Percentiles rank a stretch among this genome's conserved stretches.
phyloP scores from a whole-genome alignment of 345 rosid species.

The Pistacia integerrima region DNA sequence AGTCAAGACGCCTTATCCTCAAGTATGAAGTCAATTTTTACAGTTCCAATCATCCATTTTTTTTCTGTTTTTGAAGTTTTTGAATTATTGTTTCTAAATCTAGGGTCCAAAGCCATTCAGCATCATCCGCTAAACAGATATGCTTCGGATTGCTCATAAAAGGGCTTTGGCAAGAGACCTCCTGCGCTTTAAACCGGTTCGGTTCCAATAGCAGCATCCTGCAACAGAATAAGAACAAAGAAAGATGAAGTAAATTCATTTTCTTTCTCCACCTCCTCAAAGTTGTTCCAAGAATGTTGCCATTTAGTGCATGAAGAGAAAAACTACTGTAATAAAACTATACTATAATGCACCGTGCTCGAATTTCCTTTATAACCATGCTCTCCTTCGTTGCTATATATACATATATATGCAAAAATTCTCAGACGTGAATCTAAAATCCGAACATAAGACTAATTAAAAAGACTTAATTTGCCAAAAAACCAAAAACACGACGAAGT shows the following conservation, averaged over 20 bases:
- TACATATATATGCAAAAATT: too few species aligned
- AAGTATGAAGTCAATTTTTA: neutral
- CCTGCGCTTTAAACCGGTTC: neutral
- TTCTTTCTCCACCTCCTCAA: neutral
- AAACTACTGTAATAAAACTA: neutral
- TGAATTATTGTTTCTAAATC: neutral
- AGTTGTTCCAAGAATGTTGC: neutral
- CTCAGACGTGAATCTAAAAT: too few species aligned
- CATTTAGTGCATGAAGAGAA: neutral
- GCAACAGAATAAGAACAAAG: neutral
- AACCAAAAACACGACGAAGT: too few species aligned
- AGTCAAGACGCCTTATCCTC: constrained; percentile 8
- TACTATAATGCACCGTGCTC: neutral
- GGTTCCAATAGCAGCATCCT: neutral
- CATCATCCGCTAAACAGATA: neutral
- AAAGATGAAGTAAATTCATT: neutral
- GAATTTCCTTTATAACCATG: neutral
- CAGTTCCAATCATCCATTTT: neutral
- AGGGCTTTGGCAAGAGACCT: neutral
- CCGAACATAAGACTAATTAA: too few species aligned
- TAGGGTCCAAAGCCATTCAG: constrained; percentile 13
- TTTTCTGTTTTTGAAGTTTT: neutral
- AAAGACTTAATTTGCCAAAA: too few species aligned
- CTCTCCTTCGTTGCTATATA: too few species aligned
- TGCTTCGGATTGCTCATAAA: neutral